Percentiles rank a stretch among this genome's conserved stretches.
Evolutionary conservation across 805 yeast species (phyloP).

Genomic region (Yamadazyma takamatsuzukensis): DNA sequence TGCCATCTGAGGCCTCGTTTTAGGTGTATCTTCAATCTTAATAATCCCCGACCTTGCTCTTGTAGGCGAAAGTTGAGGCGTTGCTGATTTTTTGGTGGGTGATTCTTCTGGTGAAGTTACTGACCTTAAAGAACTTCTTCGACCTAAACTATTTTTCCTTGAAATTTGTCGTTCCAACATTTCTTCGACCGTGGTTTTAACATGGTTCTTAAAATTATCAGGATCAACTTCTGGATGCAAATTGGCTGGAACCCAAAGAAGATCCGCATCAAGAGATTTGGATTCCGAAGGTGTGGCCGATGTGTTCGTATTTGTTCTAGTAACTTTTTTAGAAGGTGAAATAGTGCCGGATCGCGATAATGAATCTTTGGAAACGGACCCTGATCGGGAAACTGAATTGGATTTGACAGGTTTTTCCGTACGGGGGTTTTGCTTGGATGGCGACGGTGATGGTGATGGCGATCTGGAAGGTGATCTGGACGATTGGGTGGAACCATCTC

Average conservation of each 20-base stretch:
- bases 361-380: not conserved
- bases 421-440: not conserved
- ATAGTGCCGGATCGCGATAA: constrained; percentile 1
- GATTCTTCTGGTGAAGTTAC: constrained; percentile 3
- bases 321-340: not conserved
- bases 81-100: constrained; percentile 3
- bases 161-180: constrained; percentile 38
- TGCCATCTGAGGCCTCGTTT: too few species aligned
- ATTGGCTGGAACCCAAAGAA: constrained; percentile 94
- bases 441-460: constrained; percentile 7
- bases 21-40: too few species aligned
- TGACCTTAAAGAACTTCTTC: constrained; percentile 19
- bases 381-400: constrained; percentile 1
- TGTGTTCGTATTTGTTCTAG: not conserved
- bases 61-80: constrained; percentile 2
- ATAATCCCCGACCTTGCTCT: too few species aligned
- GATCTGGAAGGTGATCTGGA: constrained; percentile 6
- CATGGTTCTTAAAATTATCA: constrained; percentile 70
- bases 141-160: constrained; percentile 22
- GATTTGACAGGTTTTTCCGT: not conserved
- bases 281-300: not conserved
- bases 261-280: constrained; percentile 19
- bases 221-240: constrained; percentile 96
- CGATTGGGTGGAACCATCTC: constrained; percentile 1
- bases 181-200: constrained; percentile 55